Evolutionary conservation across 345 rosid species (phyloP), one percentile per base, ranked within the genome.

Genomic region (Microcos paniculata): DNA sequence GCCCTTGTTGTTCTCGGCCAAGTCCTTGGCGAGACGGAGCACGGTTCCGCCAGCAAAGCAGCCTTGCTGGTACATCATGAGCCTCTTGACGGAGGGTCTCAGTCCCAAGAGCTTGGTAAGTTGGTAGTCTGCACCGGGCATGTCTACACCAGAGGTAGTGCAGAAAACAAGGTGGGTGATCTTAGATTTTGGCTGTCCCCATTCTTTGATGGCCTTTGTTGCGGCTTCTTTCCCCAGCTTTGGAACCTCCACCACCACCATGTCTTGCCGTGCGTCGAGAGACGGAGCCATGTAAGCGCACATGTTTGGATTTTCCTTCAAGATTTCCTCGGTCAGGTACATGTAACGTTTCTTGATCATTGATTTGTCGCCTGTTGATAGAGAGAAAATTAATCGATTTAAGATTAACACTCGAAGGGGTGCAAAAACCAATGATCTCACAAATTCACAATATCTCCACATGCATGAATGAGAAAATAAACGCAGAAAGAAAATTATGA

Each of bases 71-170:
- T 87, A 87, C 90, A 86, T 83, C 95, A 92, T 89, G 73, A 88
- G 77, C 48, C 92, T 90, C 79, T 92, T 90, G 6, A 92, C 93
- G 1, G 94, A 90, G 15, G 95, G 90, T 8, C 91, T 86, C 10
- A 92, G 94, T 8, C 97, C 96, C 10, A 91, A 83, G 19, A 92
- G 92, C 82, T 92, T 92, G 14, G 96, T 91, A 73, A 92, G 94
- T 81, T 91, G 96, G 87, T 91, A 92, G 82, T 92, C 97, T 1
- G 97, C 97, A 1, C 96, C 97, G 16, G 97, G 96, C 97, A 92
- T 92, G 88, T 92, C 97, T 0, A 91, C 96, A 0, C 97, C 96
- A 0, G 94, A 88, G 3, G 97, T 89, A 13, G 97, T 92, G 78
- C 97, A 92, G 82, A 92, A 92, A 75, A 92, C 84, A 2, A 92